Conservation (phyloP, 768 basidiomycete species). For the Clitopilus hobsonii region DNA sequence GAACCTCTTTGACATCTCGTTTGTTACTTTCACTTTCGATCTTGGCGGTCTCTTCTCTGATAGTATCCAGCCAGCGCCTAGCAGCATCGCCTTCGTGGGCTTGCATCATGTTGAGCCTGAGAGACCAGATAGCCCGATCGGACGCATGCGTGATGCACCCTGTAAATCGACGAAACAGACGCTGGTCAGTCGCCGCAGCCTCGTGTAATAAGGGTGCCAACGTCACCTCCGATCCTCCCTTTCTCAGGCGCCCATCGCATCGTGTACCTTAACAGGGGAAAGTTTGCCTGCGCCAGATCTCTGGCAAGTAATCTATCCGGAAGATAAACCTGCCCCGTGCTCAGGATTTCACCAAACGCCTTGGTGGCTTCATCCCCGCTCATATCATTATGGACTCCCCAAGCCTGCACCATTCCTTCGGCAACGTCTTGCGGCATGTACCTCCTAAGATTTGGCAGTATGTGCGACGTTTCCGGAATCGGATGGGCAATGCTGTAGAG, state of each 20-base stretch:
- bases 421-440: slow-evolving; percentile 54
- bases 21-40: slow-evolving; percentile 31
- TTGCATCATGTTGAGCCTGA: slow-evolving; percentile 46
- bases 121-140: slow-evolving; percentile 60
- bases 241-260: slow-evolving; percentile 70
- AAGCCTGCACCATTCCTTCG: slow-evolving; percentile 37
- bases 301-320: slow-evolving; percentile 58
- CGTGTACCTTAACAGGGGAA: slow-evolving; percentile 64
- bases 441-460: slow-evolving; percentile 52
- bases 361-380: slow-evolving; percentile 35
- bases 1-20: slow-evolving; percentile 30
- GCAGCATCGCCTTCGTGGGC: slow-evolving; percentile 43
- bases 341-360: slow-evolving; percentile 56
- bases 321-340: slow-evolving; percentile 62
- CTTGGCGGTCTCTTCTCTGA: slow-evolving; percentile 38
- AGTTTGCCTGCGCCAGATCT: slow-evolving; percentile 51
- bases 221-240: slow-evolving; percentile 44
- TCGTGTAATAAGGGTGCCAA: background rate
- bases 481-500: slow-evolving; percentile 70
- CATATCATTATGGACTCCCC: slow-evolving; percentile 28
- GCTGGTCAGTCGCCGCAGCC: background rate
- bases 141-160: slow-evolving; percentile 70
- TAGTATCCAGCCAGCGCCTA: slow-evolving; percentile 47
- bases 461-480: slow-evolving; percentile 42
- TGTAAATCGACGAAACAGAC: slow-evolving; percentile 15